phyloP scores from a whole-genome alignment of 495 filamentous ascomycete species.

The Paragyromitra xinjiangensis region DNA sequence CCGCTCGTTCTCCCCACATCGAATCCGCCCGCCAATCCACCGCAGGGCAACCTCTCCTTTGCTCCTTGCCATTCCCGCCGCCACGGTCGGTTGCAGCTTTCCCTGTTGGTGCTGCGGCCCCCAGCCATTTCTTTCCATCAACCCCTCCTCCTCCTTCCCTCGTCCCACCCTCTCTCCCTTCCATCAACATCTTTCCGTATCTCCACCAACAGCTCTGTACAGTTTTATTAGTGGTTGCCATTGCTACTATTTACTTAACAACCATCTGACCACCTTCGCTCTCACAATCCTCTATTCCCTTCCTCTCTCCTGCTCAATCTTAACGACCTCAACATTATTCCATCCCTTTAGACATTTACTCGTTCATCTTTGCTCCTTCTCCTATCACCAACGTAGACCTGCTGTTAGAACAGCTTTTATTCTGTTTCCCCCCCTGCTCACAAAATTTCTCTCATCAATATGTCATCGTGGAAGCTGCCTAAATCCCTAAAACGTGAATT shows the following conservation, averaged over 20 bases:
- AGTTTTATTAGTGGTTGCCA: conserved; percentile 28
- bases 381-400: conserved; percentile 31
- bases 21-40: conserved; percentile 44
- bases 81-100: conserved; percentile 51
- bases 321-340: conserved; percentile 26
- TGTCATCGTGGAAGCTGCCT: conserved; percentile 58
- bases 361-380: conserved; percentile 27
- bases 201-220: conserved; percentile 28
- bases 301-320: conserved; percentile 31
- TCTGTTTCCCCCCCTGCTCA: conserved; percentile 8
- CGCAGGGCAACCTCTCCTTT: conserved; percentile 45
- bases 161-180: not conserved
- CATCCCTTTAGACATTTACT: conserved; percentile 37
- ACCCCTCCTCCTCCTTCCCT: conserved; percentile 40
- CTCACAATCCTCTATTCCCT: conserved; percentile 36
- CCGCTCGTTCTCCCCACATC: conserved; percentile 45
- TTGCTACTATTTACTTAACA: conserved; percentile 47
- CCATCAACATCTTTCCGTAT: conserved; percentile 29
- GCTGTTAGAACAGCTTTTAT: conserved; percentile 37
- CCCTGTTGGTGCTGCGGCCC: conserved; percentile 33
- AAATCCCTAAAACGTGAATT: conserved; percentile 57
- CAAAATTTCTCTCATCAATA: conserved; percentile 48
- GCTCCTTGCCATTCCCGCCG: conserved; percentile 50
- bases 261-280: conserved; percentile 37
- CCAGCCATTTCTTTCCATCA: conserved; percentile 48